Base-by-base conservation (phyloP, 192 early-diverging fungal genomes). In the Obelidium mucronatum region DNA sequence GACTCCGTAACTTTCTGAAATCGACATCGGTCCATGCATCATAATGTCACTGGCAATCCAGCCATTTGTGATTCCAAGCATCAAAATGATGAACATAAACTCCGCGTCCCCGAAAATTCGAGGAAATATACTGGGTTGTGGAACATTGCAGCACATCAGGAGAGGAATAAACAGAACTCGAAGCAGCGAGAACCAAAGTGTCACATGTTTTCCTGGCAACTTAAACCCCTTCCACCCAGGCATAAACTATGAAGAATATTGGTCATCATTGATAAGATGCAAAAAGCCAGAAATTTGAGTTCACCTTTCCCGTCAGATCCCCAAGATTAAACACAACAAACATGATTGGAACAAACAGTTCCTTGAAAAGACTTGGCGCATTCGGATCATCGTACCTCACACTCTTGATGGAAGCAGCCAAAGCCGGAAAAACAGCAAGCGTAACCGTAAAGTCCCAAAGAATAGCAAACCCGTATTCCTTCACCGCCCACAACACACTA, bases 241-340 rank as follows among this genome's bases (percentile, higher is more conserved):
- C n/a, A n/a, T n/a, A n/a, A n/a, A n/a, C n/a, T n/a, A n/a, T n/a
- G n/a, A n/a, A n/a, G n/a, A n/a, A n/a, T n/a, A n/a, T n/a, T n/a
- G n/a, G n/a, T n/a, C n/a, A n/a, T n/a, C n/a, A n/a, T n/a, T n/a
- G n/a, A n/a, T n/a, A n/a, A n/a, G n/a, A n/a, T n/a, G n/a, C n/a
- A n/a, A n/a, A n/a, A n/a, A n/a, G n/a, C n/a, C n/a, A n/a, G n/a
- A n/a, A 19, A 39, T 0, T 17, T 66, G 36, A 36, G 51, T 52
- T 52, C 15, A 15, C 51, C n/a, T 69, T 69, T 26, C 67, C 67
- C 15, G 35, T 33, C 22, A 48, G 35, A 30, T 69, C 67, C 28
- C 67, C 67, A 11, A 51, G n/a, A 30, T 69, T 69, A 51, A 69
- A 69, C 1, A 54, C n/a, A 22, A 69, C 34, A 51, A 69, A 69